These are phyloP conservation scores for Clonostachys chloroleuca DNA, from an alignment of 2,329 filamentous ascomycete species.

Conservation along the genomic window DNA sequence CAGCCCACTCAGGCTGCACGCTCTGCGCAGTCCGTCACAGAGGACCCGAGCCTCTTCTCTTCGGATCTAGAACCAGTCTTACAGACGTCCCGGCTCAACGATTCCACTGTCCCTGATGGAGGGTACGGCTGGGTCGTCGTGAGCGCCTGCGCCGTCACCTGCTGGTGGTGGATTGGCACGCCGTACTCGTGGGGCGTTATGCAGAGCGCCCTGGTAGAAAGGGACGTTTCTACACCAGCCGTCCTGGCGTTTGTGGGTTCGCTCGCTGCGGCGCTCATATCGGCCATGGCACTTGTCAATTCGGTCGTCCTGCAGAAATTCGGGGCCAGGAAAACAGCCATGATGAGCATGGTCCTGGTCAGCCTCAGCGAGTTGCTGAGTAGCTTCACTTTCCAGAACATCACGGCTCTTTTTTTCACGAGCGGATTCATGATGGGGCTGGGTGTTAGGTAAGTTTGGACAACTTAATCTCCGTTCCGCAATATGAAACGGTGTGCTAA, in stretches of 20 bases:
- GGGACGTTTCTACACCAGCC: slow-evolving; percentile 39
- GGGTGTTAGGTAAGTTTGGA: slow-evolving; percentile 17
- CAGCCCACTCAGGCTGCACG: too few species aligned
- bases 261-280: slow-evolving; percentile 42
- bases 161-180: slow-evolving; percentile 53
- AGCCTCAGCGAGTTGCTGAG: slow-evolving; percentile 41
- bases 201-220: slow-evolving; percentile 49
- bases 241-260: slow-evolving; percentile 57
- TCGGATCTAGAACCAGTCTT: slow-evolving; percentile 15
- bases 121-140: slow-evolving; percentile 55
- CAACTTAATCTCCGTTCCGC: not conserved
- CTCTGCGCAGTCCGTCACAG: too few species aligned
- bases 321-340: slow-evolving; percentile 38
- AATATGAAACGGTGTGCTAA: not conserved
- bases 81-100: slow-evolving; percentile 35
- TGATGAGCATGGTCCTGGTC: slow-evolving; percentile 45
- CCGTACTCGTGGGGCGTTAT: slow-evolving; percentile 58
- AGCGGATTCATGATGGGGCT: slow-evolving; percentile 22
- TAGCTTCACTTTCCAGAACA: slow-evolving; percentile 25
- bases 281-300: slow-evolving; percentile 45
- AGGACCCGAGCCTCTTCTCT: too few species aligned
- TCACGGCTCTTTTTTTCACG: slow-evolving; percentile 26
- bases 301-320: slow-evolving; percentile 43
- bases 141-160: slow-evolving; percentile 39
- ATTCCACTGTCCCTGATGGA: slow-evolving; percentile 44